phyloP scores from a whole-genome alignment of 805 yeast species.

The Diddensiella caesifluorescens region DNA sequence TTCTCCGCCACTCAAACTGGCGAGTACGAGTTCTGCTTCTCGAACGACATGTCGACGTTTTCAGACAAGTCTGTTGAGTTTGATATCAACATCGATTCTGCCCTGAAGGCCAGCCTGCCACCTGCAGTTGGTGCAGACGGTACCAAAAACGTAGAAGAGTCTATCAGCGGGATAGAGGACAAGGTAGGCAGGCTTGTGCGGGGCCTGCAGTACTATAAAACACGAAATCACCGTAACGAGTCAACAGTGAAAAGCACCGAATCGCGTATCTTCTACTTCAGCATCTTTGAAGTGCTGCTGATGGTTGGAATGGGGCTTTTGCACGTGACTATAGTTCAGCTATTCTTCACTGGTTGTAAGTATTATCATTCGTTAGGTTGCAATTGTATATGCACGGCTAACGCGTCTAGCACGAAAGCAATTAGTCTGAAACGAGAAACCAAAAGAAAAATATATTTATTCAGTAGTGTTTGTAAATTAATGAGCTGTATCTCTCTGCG shows the following conservation, averaged over 20 bases:
- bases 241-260: constrained; percentile 78
- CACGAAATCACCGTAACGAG: constrained; percentile 89
- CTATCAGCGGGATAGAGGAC: constrained; percentile 27
- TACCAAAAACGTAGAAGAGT: constrained; percentile 29
- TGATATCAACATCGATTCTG: constrained; percentile 50
- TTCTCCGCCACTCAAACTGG: constrained; percentile 63
- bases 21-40: constrained; percentile 84
- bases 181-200: constrained; percentile 30
- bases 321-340: constrained; percentile 77
- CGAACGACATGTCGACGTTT: constrained; percentile 73
- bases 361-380: background rate
- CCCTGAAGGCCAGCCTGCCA: constrained; percentile 60
- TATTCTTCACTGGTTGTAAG: constrained; percentile 53
- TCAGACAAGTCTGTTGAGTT: constrained; percentile 82
- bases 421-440: constrained; percentile 24
- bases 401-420: constrained; percentile 28
- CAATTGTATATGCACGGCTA: background rate
- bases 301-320: constrained; percentile 72
- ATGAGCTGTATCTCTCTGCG: background rate
- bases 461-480: constrained; percentile 1
- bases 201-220: constrained; percentile 68
- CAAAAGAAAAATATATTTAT: constrained; percentile 2
- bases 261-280: constrained; percentile 69
- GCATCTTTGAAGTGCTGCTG: constrained; percentile 61
- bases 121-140: constrained; percentile 28